Evolutionary conservation across 2,329 filamentous ascomycete species (phyloP), one percentile per base, ranked within the genome.

Genomic region (Xylaria sp.): DNA sequence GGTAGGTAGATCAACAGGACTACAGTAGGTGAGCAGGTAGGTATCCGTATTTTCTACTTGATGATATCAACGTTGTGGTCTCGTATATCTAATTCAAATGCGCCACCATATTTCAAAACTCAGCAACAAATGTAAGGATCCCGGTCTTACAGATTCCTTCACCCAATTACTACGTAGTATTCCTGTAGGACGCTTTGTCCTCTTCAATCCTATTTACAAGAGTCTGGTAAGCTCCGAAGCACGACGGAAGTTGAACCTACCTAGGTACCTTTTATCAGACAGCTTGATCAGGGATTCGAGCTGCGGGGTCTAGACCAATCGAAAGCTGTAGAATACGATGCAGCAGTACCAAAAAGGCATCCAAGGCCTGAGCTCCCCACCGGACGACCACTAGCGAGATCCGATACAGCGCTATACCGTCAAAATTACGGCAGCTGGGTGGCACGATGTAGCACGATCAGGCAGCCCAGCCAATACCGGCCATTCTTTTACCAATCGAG

Each of bases 371-470:
- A 57, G 60, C 41, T 63, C 55, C 55, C 62, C 45, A 23, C 60
- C 20, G 20, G 20, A 60, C 7, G 8, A 41, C 23, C 25, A 36
- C 46, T 61, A 52, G 58, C 34, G 58, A 36, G 30, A 55, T 3
- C n/a, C 13, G 32, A 55, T 55, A 36, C 30, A 55, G 52, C 18
- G 52, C 32, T 23, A 13, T 36, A n/a, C 52, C n/a, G 15, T 36
- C 48, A 23, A 36, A 36, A 9, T 23, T 30, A 36, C n/a, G 23
- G 32, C 30, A 55, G 45, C 36, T 13, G 15, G 23, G 50, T 68
- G 61, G 66, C 66, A 68, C 58, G 66, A 68, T 65, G 39, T 65
- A 34, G 61, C 50, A 65, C 41, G 60, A 65, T n/a, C 15, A 41
- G 50, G 23, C 13, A 36, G 43, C 60, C 13, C 25, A 43, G 30